A percentile compares a stretch with the other conserved stretches of the same genome.
Conservation (phyloP, 768 basidiomycete species). For the Termitomyces sp. region DNA sequence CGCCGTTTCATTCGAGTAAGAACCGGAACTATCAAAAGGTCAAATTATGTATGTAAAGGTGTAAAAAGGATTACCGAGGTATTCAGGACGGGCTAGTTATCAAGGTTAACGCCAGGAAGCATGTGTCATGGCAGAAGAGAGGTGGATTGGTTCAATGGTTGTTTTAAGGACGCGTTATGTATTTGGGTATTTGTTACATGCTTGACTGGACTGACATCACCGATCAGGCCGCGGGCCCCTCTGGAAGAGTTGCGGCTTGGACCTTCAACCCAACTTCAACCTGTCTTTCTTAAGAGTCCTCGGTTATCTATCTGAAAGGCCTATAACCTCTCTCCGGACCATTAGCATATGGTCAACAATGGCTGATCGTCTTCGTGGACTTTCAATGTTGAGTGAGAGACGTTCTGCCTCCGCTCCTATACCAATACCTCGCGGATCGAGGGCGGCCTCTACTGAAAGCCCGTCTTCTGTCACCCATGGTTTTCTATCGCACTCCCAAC, state of each 20-base stretch:
- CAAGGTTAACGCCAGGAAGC: neutral
- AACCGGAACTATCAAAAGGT: neutral
- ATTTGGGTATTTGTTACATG: no score
- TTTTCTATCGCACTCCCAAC: constrained; percentile 5
- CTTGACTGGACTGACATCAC: no score
- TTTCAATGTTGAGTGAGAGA: constrained; percentile 5
- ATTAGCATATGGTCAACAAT: constrained; percentile 4
- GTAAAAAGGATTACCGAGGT: neutral
- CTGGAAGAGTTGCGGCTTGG: neutral
- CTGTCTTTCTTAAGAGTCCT: constrained; percentile 7
- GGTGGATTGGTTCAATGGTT: no score
- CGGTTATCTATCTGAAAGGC: neutral
- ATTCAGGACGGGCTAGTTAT: neutral
- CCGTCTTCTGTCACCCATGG: constrained; percentile 12
- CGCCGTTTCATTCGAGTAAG: neutral
- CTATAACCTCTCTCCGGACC: neutral
- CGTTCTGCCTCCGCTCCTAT: constrained; percentile 15
- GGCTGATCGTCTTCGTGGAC: constrained; percentile 11
- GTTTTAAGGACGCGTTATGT: no score
- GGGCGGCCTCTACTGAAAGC: constrained; percentile 11
- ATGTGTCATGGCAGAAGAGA: neutral
- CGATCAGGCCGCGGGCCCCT: neutral
- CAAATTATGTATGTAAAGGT: neutral
- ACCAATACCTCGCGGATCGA: constrained; percentile 13
- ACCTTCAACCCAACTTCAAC: constrained; percentile 13